phyloP scores from a whole-genome alignment of 2,329 filamentous ascomycete genomes.

The Hymenoscyphus infarciens region DNA sequence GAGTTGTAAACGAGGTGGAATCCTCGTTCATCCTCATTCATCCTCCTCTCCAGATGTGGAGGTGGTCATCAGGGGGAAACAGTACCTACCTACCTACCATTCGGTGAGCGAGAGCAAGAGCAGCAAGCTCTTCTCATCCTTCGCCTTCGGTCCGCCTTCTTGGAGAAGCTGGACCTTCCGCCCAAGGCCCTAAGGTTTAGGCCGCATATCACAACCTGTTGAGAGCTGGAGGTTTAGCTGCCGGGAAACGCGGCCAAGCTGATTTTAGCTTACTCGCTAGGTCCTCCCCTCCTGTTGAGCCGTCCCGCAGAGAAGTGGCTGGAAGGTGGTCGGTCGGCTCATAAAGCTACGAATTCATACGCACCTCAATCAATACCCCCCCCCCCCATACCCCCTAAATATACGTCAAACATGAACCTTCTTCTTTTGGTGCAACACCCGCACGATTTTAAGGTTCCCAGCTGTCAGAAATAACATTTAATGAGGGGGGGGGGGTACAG shows the following conservation, averaged over 20 bases:
- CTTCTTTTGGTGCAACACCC: too few relatives aligned
- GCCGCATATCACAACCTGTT: neutral
- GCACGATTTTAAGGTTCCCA: too few relatives aligned
- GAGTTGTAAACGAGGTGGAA: neutral
- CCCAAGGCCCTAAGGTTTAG: neutral
- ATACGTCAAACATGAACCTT: too few relatives aligned
- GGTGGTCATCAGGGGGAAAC: neutral
- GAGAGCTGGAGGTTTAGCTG: neutral
- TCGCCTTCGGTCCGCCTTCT: neutral
- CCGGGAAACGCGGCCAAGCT: neutral
- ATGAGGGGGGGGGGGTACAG: too few relatives aligned
- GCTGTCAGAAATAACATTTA: too few relatives aligned
- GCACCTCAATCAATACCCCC: neutral
- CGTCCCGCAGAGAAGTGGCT: neutral
- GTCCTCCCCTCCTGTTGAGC: neutral
- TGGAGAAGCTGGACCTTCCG: neutral
- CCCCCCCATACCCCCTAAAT: too few relatives aligned
- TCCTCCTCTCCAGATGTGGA: neutral
- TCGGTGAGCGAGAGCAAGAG: neutral
- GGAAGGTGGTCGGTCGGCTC: neutral
- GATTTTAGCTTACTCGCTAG: neutral
- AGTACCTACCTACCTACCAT: neutral
- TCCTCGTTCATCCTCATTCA: neutral
- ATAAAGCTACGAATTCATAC: neutral
- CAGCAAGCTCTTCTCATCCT: neutral